Base-by-base conservation (phyloP, 2,329 filamentous ascomycete genomes). In the Fusarium mangiferae region DNA sequence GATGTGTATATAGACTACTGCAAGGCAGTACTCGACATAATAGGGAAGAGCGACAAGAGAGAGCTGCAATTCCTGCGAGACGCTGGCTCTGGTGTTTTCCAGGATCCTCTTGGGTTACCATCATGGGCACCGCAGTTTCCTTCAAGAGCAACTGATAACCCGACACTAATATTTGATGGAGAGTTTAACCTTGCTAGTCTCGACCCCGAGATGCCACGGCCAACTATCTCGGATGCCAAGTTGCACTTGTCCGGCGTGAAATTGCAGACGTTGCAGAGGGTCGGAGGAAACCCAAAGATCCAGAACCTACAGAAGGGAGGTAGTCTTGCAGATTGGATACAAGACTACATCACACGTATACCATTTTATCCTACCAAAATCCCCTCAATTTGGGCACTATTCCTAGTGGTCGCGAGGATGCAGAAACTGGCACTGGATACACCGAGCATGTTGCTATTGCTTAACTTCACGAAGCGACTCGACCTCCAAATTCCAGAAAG, bases 101-200 rank as follows among this genome's bases (percentile, higher is more conserved):
- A 36, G 1, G 22, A 44, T 33, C 18, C 28, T 20, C 58, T 62
- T 9, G 28, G 24, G 20, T 7, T 62, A 10, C 58, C 58, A 6
- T 62, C 58, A 5, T 62, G 58, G 58, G 58, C 49, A 28, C 58
- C 58, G 12, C 58, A 62, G 12, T 42, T 56, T 24, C 58, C 58
- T 5, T 57, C 35, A 7, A 44, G 49, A 28, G 58, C 58, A 6
- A 56, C 58, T 6, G 38, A 41, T n/a, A 36, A 42, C 7, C 58
- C 58, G 7, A 62, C 58, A 7, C 18, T 62, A 4, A 6, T 44
- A 17, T 62, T 62, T 28, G 38, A 55, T 7, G 58, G 18, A 6
- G 33, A 57, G 36, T 35, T 62, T 2, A 10, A 15, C 5, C 49
- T 62, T 22, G 4, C 7, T 10, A 13, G 24, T 5, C 2, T 62